Conservation (phyloP, 805 yeast genomes). For the Sungouiella blattae region DNA sequence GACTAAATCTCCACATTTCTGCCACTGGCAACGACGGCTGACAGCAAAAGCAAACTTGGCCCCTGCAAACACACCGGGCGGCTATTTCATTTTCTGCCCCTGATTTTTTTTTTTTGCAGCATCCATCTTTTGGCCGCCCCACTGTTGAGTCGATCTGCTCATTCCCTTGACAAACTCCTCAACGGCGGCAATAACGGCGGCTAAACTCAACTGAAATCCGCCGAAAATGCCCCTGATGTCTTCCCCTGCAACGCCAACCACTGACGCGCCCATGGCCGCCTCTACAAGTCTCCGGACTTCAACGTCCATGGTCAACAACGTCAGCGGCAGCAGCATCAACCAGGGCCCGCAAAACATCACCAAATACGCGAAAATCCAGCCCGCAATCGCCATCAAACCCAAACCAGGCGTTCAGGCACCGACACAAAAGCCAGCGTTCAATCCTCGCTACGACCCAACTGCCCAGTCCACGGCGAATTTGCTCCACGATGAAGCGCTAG, state of each 20-base stretch:
- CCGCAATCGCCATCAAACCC: constrained; percentile 39
- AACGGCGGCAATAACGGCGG: too few relatives aligned
- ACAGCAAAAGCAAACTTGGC: too few relatives aligned
- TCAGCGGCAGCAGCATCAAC: constrained; percentile 1
- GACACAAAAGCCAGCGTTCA: constrained; percentile 25
- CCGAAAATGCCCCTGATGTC: not conserved
- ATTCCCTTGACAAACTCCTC: too few relatives aligned
- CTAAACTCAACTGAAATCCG: too few relatives aligned
- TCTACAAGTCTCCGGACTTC: constrained; percentile 2
- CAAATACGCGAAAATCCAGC: constrained; percentile 36
- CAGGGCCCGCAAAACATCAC: constrained; percentile 5
- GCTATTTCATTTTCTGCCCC: too few relatives aligned
- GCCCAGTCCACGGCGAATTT: constrained; percentile 5
- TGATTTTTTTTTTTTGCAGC: too few relatives aligned
- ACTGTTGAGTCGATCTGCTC: too few relatives aligned
- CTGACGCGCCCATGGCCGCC: constrained; percentile 1
- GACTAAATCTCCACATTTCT: too few relatives aligned
- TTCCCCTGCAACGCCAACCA: not conserved
- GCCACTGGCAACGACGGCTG: too few relatives aligned
- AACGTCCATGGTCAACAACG: constrained; percentile 1
- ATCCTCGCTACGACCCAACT: constrained; percentile 16
- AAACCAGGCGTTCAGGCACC: constrained; percentile 27
- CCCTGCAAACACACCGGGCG: too few relatives aligned
- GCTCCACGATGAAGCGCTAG: constrained; percentile 10
- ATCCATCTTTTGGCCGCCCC: too few relatives aligned